Percentiles rank a stretch among this genome's conserved stretches.
phyloP scores from a whole-genome alignment of 176 grass and related monocot genomes.

The Panicum miliaceum region DNA sequence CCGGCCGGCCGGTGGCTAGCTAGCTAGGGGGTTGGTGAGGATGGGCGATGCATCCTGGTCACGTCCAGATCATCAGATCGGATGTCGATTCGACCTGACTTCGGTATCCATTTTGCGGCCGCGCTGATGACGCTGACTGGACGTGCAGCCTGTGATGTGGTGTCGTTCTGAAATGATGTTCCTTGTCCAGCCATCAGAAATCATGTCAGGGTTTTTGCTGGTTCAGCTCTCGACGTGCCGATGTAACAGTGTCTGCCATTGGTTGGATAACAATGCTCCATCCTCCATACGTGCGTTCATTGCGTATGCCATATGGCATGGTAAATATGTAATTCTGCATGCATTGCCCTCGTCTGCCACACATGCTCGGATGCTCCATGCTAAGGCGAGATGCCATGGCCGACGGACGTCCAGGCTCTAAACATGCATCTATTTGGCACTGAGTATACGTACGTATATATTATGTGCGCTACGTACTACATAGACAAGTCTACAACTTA shows the following conservation, averaged over 20 bases:
- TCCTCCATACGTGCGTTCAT: too few relatives aligned
- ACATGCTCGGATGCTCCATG: too few relatives aligned
- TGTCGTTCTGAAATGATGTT: not conserved
- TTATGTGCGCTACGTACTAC: too few relatives aligned
- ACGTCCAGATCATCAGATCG: not conserved
- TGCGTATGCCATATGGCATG: too few relatives aligned
- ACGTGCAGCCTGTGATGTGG: not conserved
- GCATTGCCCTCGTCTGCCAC: too few relatives aligned
- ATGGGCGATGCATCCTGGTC: not conserved
- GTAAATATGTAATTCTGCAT: too few relatives aligned
- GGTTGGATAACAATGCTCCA: too few relatives aligned
- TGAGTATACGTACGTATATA: too few relatives aligned
- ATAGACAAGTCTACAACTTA: too few relatives aligned
- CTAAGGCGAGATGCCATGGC: too few relatives aligned
- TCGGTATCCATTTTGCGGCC: not conserved
- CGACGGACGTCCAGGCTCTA: too few relatives aligned
- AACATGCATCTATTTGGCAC: too few relatives aligned
- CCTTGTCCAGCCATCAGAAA: not conserved
- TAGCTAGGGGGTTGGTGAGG: slow-evolving; percentile 4
- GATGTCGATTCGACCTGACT: not conserved
- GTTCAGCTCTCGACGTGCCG: not conserved
- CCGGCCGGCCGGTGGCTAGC: not conserved
- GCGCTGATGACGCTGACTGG: not conserved
- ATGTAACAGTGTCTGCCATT: not conserved
- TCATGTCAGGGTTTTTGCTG: not conserved